A percentile compares a stretch with the other conserved stretches of the same genome.
Conservation (phyloP, 371 early-diverging fungal species). For the Mucor velutinosus region DNA sequence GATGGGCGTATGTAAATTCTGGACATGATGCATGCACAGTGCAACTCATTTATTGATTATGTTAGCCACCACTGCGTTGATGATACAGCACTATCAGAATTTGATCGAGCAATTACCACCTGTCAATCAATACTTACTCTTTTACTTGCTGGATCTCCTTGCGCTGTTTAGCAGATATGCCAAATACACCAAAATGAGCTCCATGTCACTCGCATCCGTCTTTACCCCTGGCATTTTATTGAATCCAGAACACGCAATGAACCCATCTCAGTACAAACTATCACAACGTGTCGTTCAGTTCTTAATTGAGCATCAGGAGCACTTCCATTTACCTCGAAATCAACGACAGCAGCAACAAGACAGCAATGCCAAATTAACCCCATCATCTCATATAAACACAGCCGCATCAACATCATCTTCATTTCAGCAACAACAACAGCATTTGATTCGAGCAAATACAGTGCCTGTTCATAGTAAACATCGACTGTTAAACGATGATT, state of each 20-base stretch:
- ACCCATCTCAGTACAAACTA: constrained; percentile 55
- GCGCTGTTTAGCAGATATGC: constrained; percentile 53
- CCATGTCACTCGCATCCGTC: constrained; percentile 49
- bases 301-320: constrained; percentile 49
- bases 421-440: neutral
- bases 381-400: neutral
- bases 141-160: constrained; percentile 62
- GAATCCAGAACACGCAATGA: constrained; percentile 54
- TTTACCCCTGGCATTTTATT: constrained; percentile 67
- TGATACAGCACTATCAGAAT: constrained; percentile 41
- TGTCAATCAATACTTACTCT: constrained; percentile 59
- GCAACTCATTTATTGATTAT: constrained; percentile 22
- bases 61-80: constrained; percentile 18
- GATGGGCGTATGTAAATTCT: neutral
- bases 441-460: constrained; percentile 22
- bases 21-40: neutral
- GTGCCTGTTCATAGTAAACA: constrained; percentile 22
- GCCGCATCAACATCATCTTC: neutral
- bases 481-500: constrained; percentile 24
- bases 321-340: constrained; percentile 29
- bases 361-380: neutral
- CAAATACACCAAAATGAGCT: constrained; percentile 23
- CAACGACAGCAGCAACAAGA: neutral
- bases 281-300: constrained; percentile 58
- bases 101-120: constrained; percentile 54